phyloP scores from a whole-genome alignment of 768 basidiomycete species.

The Leccinum disarticulatum region DNA sequence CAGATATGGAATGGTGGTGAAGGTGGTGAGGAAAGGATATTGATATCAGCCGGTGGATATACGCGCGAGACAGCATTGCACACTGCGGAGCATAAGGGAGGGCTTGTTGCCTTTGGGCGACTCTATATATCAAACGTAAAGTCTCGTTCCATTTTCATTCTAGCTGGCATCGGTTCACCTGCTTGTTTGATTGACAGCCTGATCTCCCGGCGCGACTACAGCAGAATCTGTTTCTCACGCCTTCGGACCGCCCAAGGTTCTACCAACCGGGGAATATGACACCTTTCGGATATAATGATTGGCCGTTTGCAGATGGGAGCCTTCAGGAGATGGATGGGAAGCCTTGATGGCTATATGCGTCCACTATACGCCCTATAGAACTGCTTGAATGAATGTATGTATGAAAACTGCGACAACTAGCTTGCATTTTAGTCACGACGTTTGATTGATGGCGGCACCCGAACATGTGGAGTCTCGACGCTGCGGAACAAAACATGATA shows the following conservation, averaged over 20 bases:
- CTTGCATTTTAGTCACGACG: neutral
- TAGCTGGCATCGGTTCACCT: neutral
- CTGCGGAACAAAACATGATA: no score
- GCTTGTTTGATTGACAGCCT: no score
- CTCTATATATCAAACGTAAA: neutral
- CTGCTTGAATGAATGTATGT: neutral
- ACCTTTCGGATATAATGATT: neutral
- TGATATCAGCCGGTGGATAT: neutral
- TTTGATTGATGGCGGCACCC: no score
- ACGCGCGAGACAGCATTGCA: neutral
- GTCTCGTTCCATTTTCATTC: neutral
- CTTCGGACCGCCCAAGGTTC: neutral
- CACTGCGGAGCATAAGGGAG: neutral
- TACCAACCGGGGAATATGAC: neutral
- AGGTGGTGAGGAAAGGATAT: slow-evolving; percentile 14
- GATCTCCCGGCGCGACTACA: neutral
- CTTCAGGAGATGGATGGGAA: neutral
- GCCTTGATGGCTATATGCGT: neutral
- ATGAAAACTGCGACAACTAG: neutral
- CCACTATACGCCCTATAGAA: neutral
- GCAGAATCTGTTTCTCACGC: neutral
- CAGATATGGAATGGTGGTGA: slow-evolving; percentile 39
- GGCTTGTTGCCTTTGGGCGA: neutral
- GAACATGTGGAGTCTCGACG: no score
- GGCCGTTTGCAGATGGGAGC: neutral